Percentiles rank a stretch among this genome's conserved stretches.
These are phyloP conservation scores for Diaporthe sp. DNA, from an alignment of 2,329 filamentous ascomycete species.

Conservation along the genomic window DNA sequence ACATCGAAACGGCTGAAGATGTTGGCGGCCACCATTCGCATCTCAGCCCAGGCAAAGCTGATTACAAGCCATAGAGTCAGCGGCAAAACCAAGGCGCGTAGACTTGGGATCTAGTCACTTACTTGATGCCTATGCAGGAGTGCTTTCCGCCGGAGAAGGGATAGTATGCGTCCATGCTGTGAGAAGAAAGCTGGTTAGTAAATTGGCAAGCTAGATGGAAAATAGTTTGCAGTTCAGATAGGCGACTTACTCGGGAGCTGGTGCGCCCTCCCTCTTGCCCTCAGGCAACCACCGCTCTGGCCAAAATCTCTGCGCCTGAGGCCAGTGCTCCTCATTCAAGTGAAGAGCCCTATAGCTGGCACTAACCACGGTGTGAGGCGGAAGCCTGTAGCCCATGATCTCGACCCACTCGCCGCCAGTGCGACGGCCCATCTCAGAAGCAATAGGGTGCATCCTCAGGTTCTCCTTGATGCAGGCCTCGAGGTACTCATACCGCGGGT, in stretches of 20 bases:
- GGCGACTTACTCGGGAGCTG: constrained; percentile 6
- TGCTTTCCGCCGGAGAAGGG: constrained; percentile 42
- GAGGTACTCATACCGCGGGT: constrained; percentile 78
- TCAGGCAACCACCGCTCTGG: constrained; percentile 76
- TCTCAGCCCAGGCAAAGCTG: constrained; percentile 45
- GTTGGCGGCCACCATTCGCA: constrained; percentile 44
- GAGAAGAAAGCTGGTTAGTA: background rate
- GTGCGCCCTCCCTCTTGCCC: constrained; percentile 47
- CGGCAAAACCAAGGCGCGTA: rapidly evolving
- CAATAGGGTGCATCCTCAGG: constrained; percentile 63
- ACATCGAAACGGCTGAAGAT: constrained; percentile 43
- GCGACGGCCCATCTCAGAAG: constrained; percentile 73
- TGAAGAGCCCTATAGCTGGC: constrained; percentile 83
- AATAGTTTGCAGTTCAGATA: no score
- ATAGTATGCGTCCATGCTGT: constrained; percentile 23
- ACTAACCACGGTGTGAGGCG: constrained; percentile 79
- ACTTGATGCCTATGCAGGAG: constrained; percentile 45
- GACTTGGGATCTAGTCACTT: background rate
- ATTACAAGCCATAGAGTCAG: background rate
- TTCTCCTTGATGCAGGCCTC: constrained; percentile 63
- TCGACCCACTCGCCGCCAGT: constrained; percentile 75
- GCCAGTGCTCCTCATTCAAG: constrained; percentile 73
- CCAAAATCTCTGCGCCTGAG: constrained; percentile 73
- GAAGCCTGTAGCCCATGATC: constrained; percentile 73
- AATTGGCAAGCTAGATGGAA: background rate